Evolutionary conservation across 192 early-diverging fungal species (phyloP).

Genomic region (Umbelopsis isabellina): DNA sequence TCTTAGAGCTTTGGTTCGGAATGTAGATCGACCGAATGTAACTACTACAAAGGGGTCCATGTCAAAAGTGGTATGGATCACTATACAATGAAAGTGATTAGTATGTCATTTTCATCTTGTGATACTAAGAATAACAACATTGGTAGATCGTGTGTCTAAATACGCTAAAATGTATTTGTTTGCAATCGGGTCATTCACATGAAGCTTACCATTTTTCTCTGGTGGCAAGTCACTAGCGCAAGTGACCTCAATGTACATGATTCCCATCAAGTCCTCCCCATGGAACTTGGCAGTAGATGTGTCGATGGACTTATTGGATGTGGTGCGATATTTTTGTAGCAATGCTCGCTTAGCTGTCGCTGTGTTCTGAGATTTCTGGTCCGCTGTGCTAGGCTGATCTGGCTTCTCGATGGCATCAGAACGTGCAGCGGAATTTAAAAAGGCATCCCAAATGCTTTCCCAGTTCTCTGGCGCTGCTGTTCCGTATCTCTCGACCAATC

Average conservation of each 20-base stretch:
- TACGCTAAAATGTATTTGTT: background rate
- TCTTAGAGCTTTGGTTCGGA: conserved; percentile 59
- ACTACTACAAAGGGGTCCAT: conserved; percentile 79
- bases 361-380: background rate
- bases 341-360: background rate
- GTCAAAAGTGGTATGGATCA: conserved; percentile 55
- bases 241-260: conserved; percentile 41
- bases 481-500: conserved; percentile 3
- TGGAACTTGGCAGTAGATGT: conserved; percentile 25
- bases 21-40: conserved; percentile 64
- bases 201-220: conserved; percentile 26
- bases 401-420: background rate
- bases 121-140: background rate
- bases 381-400: background rate
- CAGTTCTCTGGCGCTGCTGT: background rate
- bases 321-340: background rate
- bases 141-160: background rate
- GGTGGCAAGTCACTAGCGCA: conserved; percentile 20
- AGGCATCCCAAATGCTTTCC: background rate
- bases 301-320: background rate
- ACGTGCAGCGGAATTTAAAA: background rate
- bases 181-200: background rate
- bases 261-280: conserved; percentile 35
- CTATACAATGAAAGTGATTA: conserved; percentile 11
- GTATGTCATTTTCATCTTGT: conserved; percentile 10